phyloP scores from a whole-genome alignment of 2,329 filamentous ascomycete genomes.

The Emergomyces pasteurianus region DNA sequence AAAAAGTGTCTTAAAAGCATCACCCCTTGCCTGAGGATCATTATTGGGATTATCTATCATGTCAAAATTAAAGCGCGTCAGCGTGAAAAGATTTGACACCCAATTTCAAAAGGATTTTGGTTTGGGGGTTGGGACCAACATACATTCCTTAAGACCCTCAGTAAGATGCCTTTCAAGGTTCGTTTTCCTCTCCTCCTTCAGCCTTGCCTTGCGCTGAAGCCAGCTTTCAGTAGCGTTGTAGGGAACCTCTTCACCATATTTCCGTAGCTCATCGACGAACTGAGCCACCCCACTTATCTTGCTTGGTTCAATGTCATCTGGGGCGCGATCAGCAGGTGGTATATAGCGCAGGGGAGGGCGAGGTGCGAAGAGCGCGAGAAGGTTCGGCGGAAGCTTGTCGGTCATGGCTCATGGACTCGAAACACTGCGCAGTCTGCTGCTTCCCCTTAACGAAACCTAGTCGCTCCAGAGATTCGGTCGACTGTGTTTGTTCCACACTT shows the following conservation, averaged over 20 bases:
- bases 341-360: slow-evolving; percentile 86
- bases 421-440: not conserved
- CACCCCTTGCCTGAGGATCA: slow-evolving; percentile 80
- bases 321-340: slow-evolving; percentile 67
- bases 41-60: slow-evolving; percentile 62
- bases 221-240: slow-evolving; percentile 84
- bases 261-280: slow-evolving; percentile 60
- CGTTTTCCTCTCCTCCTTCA: slow-evolving; percentile 67
- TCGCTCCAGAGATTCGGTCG: not conserved
- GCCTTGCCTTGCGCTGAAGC: slow-evolving; percentile 75
- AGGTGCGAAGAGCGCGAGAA: slow-evolving; percentile 88
- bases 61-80: slow-evolving; percentile 1
- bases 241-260: slow-evolving; percentile 65
- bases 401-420: slow-evolving; percentile 51
- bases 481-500: not conserved
- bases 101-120: slow-evolving; percentile 1
- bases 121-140: slow-evolving; percentile 9
- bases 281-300: slow-evolving; percentile 60
- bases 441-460: not conserved
- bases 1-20: slow-evolving; percentile 91
- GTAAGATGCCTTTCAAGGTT: slow-evolving; percentile 51
- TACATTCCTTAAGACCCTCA: slow-evolving; percentile 56
- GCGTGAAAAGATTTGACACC: not conserved
- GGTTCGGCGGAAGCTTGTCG: slow-evolving; percentile 85
- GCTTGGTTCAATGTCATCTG: slow-evolving; percentile 68